Evolutionary conservation across 352 stramenopile species (phyloP).

Genomic region (Phytophthora tentaculata): DNA sequence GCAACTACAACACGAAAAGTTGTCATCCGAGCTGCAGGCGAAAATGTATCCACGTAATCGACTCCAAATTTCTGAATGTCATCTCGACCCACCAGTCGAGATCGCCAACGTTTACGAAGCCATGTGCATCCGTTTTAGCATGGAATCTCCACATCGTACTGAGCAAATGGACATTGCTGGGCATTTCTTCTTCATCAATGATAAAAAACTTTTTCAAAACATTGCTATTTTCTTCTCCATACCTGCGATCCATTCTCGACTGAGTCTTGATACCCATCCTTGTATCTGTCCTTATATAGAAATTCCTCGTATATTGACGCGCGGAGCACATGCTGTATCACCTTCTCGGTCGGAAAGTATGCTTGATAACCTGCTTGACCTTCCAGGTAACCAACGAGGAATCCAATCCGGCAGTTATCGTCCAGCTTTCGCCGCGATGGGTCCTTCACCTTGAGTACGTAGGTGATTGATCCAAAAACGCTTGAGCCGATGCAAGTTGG

Average conservation of each 20-base stretch:
- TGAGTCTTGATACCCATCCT: too few relatives aligned
- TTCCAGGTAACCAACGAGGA: background rate
- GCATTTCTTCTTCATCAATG: too few relatives aligned
- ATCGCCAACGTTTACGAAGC: background rate
- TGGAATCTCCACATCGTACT: background rate
- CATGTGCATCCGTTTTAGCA: background rate
- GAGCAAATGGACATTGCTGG: background rate
- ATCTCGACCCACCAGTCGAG: background rate
- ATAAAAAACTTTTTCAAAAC: too few relatives aligned
- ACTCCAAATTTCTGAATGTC: background rate
- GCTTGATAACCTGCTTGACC: background rate
- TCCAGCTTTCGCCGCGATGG: background rate
- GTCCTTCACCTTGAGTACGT: too few relatives aligned
- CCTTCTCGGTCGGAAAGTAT: background rate
- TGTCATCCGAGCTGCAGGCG: background rate
- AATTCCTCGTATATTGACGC: too few relatives aligned
- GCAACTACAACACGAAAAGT: background rate
- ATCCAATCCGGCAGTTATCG: background rate
- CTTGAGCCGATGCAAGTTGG: too few relatives aligned
- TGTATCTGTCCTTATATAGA: too few relatives aligned
- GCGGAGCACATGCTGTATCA: background rate
- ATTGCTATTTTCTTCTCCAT: too few relatives aligned
- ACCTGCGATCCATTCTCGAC: too few relatives aligned
- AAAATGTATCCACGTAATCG: background rate
- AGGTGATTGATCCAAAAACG: too few relatives aligned